These are phyloP conservation scores for Raffaelea ambrosiae DNA, from an alignment of 2,329 filamentous ascomycete species.

Conservation along the genomic window DNA sequence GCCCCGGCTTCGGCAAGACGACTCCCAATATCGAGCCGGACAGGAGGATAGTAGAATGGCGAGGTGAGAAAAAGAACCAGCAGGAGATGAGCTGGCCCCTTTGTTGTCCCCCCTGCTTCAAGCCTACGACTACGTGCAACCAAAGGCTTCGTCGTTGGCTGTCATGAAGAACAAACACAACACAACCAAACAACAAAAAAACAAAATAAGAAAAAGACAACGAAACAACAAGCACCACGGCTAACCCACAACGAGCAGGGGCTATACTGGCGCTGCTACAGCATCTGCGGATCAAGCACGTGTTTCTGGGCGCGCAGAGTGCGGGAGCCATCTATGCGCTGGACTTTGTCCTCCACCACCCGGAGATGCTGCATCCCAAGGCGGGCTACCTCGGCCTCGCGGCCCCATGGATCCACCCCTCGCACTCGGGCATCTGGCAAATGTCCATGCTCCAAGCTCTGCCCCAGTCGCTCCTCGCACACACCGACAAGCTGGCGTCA, in stretches of 20 bases:
- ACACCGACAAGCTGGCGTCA: conserved; percentile 10
- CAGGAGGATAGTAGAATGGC: too few relatives aligned
- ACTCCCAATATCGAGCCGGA: too few relatives aligned
- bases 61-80: too few relatives aligned
- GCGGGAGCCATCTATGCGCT: conserved; percentile 22
- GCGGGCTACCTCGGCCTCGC: conserved; percentile 19
- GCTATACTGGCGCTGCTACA: conserved; percentile 21
- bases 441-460: conserved; percentile 15
- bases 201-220: too few relatives aligned
- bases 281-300: conserved; percentile 22
- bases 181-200: too few relatives aligned
- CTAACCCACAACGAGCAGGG: not conserved
- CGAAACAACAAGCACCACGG: too few relatives aligned
- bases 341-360: conserved; percentile 20
- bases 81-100: too few relatives aligned
- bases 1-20: conserved; percentile 27
- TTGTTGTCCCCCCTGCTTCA: too few relatives aligned
- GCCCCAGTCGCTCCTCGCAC: conserved; percentile 13
- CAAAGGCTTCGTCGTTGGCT: too few relatives aligned
- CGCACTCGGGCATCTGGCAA: conserved; percentile 14
- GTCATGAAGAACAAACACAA: too few relatives aligned
- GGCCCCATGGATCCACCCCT: conserved; percentile 22
- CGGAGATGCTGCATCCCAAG: conserved; percentile 17
- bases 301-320: conserved; percentile 21
- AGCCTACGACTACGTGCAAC: too few relatives aligned